These are phyloP conservation scores for Boletus speciosus DNA, from an alignment of 768 basidiomycete genomes.

Conservation along the genomic window DNA sequence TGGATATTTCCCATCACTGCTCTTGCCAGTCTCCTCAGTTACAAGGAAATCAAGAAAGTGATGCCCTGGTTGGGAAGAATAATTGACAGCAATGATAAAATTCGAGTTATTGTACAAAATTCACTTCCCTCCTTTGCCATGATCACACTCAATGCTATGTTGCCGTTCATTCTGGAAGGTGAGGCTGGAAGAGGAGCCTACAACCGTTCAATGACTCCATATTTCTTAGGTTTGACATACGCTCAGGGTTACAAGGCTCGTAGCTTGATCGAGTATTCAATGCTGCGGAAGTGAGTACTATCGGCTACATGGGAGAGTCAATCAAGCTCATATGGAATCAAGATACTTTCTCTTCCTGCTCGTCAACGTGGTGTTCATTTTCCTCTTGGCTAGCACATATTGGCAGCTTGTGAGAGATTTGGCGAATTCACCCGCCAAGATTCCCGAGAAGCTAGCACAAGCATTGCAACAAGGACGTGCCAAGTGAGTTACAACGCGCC, in stretches of 20 bases:
- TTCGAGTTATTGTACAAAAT: constrained; percentile 90
- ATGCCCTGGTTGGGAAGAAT: constrained; percentile 85
- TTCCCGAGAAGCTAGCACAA: constrained; percentile 87
- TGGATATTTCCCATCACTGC: constrained; percentile 92
- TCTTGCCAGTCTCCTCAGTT: constrained; percentile 84
- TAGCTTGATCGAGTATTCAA: constrained; percentile 90
- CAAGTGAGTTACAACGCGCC: constrained; percentile 38
- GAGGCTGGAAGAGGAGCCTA: constrained; percentile 3
- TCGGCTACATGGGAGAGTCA: background rate
- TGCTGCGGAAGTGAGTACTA: constrained; percentile 77
- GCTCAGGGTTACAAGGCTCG: constrained; percentile 87
- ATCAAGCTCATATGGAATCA: constrained; percentile 10
- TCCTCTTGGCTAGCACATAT: constrained; percentile 87
- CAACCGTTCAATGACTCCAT: background rate
- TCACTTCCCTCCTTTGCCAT: constrained; percentile 89
- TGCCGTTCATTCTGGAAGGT: constrained; percentile 92
- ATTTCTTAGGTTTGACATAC: constrained; percentile 64
- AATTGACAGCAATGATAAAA: constrained; percentile 76
- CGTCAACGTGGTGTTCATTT: constrained; percentile 91
- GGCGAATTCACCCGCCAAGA: constrained; percentile 89
- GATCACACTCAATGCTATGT: constrained; percentile 81
- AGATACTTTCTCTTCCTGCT: constrained; percentile 95
- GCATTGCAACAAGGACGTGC: constrained; percentile 78
- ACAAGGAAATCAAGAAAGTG: constrained; percentile 87
- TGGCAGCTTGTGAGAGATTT: constrained; percentile 89